A percentile compares a stretch with the other conserved stretches of the same genome.
phyloP scores from a whole-genome alignment of 2,329 filamentous ascomycete genomes.

The Dryadomyces quercus-mongolicae region DNA sequence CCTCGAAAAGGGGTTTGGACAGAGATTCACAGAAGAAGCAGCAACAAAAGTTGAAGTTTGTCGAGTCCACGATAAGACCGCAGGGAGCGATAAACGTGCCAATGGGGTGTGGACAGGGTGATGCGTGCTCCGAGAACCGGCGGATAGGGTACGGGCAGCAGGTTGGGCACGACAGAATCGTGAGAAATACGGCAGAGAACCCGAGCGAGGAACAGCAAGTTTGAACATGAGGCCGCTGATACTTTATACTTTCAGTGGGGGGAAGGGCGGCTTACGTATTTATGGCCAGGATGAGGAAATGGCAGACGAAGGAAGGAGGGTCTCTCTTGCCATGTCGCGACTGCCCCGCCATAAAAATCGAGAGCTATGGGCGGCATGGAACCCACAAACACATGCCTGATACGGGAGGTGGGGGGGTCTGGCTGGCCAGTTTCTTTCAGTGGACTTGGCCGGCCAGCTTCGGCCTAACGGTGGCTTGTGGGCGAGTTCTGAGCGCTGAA shows the following conservation, averaged over 20 bases:
- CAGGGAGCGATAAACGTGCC: neutral
- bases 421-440: too few relatives aligned
- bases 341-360: neutral
- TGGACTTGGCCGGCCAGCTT: neutral
- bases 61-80: neutral
- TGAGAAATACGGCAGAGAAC: neutral
- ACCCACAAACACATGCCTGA: neutral
- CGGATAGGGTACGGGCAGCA: neutral
- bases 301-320: neutral
- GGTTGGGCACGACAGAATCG: neutral
- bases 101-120: neutral
- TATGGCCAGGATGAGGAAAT: neutral
- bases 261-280: neutral
- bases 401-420: slow-evolving; percentile 1
- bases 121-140: neutral
- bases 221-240: neutral
- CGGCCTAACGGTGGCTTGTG: neutral
- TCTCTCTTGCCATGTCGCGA: neutral
- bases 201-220: neutral
- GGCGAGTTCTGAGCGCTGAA: too few relatives aligned
- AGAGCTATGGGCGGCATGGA: neutral
- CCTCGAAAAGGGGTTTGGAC: neutral
- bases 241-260: too few relatives aligned
- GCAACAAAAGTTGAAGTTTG: neutral
- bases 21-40: slow-evolving; percentile 2